Evolutionary conservation across 2,329 filamentous ascomycete genomes (phyloP), one percentile per base, ranked within the genome.

Genomic region (Ilyonectria sp.): DNA sequence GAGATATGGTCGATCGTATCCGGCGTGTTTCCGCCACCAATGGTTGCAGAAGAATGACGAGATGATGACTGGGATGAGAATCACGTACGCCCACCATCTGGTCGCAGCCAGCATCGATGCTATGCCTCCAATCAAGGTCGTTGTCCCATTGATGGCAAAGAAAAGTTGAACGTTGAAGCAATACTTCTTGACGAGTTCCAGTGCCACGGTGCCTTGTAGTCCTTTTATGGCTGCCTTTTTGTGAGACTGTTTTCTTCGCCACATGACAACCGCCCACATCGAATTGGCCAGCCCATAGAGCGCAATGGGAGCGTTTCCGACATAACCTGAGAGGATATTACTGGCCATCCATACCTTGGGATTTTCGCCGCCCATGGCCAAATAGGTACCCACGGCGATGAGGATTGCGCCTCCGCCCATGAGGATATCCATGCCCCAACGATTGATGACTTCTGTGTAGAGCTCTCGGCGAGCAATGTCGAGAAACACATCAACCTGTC

Each of bases 321-420:
- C 79, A 65, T 88, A 89, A 1, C 87, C 87, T 0, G 87, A 88
- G 0, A 89, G 74, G 2, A 88, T 74, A 61, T 89, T 89, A 71
- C 84, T 87, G 0, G 84, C 82, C 0, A 76, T 4, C 62, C 77
- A 89, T 0, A 88, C 79, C 0, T 40, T 65, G 0, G 33, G 76
- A 55, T 87, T 79, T 0, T 79, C 82, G 1, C 87, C 87, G 1
- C 79, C 84, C 17, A 89, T 87, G 10, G 87, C 87, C 82, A 89
- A 81, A 64, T 84, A 80, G 0, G 87, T 88, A 9, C 87, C 87
- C 0, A 81, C 71, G 6, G 83, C 84, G 17, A 89, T 86, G 3
- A 88, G 70, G 1, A 88, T 62, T 0, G 86, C 83, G 0, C 85
- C 86, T 17, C 82, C 75, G 0, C 86, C 87, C 78, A 89, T 82